A percentile compares a stretch with the other conserved stretches of the same genome.
phyloP scores from a whole-genome alignment of 805 yeast genomes.

The Metschnikowia sp. region DNA sequence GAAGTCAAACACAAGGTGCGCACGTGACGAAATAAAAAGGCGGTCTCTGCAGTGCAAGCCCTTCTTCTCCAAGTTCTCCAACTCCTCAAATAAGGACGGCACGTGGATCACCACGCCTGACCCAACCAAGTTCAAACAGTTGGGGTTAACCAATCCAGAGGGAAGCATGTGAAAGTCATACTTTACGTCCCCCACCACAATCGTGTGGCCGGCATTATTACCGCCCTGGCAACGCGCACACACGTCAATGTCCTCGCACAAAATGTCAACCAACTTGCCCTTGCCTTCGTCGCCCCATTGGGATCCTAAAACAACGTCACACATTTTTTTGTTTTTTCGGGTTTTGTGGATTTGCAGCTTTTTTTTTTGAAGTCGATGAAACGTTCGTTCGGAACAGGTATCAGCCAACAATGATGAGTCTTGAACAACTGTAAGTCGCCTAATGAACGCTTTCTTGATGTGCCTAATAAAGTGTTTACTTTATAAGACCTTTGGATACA shows the following conservation, averaged over 20 bases:
- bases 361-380: neutral
- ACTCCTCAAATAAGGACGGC: conserved; percentile 88
- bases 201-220: conserved; percentile 98
- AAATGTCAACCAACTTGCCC: conserved; percentile 92
- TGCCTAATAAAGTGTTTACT: neutral
- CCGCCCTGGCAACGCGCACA: conserved; percentile 99
- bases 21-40: conserved; percentile 85
- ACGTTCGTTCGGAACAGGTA: neutral
- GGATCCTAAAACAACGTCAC: conserved; percentile 93
- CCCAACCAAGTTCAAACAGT: conserved; percentile 86
- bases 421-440: too few relatives aligned
- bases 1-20: conserved; percentile 95
- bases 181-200: conserved; percentile 82
- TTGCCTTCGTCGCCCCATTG: conserved; percentile 99
- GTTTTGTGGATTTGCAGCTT: neutral
- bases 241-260: conserved; percentile 92
- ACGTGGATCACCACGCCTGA: conserved; percentile 95
- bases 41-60: conserved; percentile 76
- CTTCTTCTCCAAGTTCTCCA: conserved; percentile 74
- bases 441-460: too few relatives aligned
- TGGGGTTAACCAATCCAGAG: conserved; percentile 93
- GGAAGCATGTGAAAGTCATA: conserved; percentile 99
- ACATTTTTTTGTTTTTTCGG: conserved; percentile 40
- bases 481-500: conserved; percentile 15
- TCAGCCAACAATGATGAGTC: neutral